Evolutionary conservation across 805 yeast species (phyloP), one percentile per base, ranked within the genome.

Genomic region (Schwanniomyces polymorphus): DNA sequence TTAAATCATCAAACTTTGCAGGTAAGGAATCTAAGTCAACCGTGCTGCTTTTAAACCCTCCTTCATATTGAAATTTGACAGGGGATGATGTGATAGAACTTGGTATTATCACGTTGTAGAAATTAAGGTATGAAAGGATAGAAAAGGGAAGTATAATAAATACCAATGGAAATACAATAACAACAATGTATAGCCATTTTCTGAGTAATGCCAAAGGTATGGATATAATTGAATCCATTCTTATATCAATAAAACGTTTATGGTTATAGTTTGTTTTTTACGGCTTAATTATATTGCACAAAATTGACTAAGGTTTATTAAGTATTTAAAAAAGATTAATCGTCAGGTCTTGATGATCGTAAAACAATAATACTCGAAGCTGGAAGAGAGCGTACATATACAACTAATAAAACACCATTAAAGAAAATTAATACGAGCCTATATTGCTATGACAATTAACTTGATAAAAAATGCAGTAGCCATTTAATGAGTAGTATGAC

Each of bases 401-500:
- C 35, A 31, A 37, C 27, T 37, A 37, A 37, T 37, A 43, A 43
- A 37, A 37, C 37, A 37, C 21, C 27, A 42, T 39, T 25, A 17
- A 29, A 29, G 38, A 37, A 37, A 9, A 37, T 37, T 37, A 37
- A 37, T 18, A 37, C 27, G 27, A 23, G 39, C 25, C 35, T 31
- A 31, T 31, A 31, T 31, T 31, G 35, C 35, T 31, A 31, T 31
- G 35, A 31, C 35, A 31, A 31, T 31, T 14, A 31, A 31, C 18
- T 37, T 18, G 27, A 37, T 21, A 37, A 18, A 37, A 28, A 43
- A 46, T 44, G 49, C 48, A 47, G 42, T 38, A 41, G 41, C 57
- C 27, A 37, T 37, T 37, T 67, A 91, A 74, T 92, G 98, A 38
- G 98, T 92, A n/a, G 97, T 85, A 70, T 94, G 99, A 18, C 97